Percentiles rank a stretch among this genome's conserved stretches.
These are phyloP conservation scores for Gaultheria prostrata DNA, from an alignment of 148 eudicot species.

Conservation along the genomic window DNA sequence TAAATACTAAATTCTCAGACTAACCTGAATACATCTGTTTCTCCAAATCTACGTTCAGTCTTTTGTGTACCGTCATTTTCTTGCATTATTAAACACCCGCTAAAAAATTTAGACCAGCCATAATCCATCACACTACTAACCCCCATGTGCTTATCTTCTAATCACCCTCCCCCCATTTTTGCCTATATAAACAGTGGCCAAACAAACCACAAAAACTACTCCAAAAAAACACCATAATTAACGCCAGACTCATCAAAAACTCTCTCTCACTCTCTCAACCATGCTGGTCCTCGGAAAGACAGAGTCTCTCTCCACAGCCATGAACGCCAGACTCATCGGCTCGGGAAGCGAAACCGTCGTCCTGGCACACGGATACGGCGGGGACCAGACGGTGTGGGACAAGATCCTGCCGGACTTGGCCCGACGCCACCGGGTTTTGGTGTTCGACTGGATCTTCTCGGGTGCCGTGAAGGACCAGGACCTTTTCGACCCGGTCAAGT, in stretches of 20 bases:
- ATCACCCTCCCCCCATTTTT: background rate
- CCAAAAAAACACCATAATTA: background rate
- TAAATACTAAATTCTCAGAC: too few relatives aligned
- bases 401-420: conserved; percentile 50
- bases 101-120: background rate
- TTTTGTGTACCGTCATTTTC: too few relatives aligned
- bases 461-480: conserved; percentile 32
- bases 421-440: conserved; percentile 37
- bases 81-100: too few relatives aligned
- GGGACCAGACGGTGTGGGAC: conserved; percentile 81
- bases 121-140: background rate
- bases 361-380: conserved; percentile 80
- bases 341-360: conserved; percentile 53
- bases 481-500: conserved; percentile 44
- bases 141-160: background rate
- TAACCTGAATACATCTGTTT: too few relatives aligned
- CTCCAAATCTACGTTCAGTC: too few relatives aligned
- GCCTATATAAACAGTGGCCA: conserved; percentile 7
- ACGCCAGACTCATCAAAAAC: too few relatives aligned
- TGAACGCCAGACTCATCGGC: conserved; percentile 67
- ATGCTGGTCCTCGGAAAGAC: conserved; percentile 51
- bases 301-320: conserved; percentile 42
- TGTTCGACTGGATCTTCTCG: conserved; percentile 78
- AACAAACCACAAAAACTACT: background rate
- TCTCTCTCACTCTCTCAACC: conserved; percentile 2